Base-by-base conservation (phyloP, 208 protist species). In the Crithidia brevicula region DNA sequence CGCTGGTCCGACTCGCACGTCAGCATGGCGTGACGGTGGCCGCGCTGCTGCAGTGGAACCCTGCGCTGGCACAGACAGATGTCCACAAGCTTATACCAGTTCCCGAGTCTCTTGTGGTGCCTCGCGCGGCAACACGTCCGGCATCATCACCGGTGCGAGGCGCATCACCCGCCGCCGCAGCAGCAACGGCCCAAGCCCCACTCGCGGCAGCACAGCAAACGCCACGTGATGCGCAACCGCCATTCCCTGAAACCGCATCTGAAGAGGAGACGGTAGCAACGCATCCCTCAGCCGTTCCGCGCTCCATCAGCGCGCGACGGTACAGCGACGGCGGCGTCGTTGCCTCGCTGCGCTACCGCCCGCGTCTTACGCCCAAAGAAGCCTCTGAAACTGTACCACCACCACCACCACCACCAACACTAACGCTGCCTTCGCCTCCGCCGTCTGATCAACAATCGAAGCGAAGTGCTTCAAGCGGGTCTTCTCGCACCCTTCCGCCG, bases 1-100 rank as follows among this genome's bases (percentile, higher is more conserved):
- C 83, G 18, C 63, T 89, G 13, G 42, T 59, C 38, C 67, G 79
- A 62, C 28, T 86, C 8, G 54, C 80, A 0, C 73, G 78, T 30
- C 25, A 80, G 50, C 69, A 89, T 52, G 62, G 77, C 52, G 22
- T 80, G 22, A 38, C 80, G 11, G 25, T 79, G 13, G 27, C 57
- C 28, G 56, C 31, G 34, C 69, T 86, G 27, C 30, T 73, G 16
- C 42, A 67, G 46, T 49, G 68, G 49, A 90, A 85, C 40, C 81
- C 84, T 7, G 49, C 77, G 13, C 75, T 90, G 40, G 49, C 60
- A 3, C 23, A 51, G 23, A 68, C 74, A 38, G 74, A 59, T 20
- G 53, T 53, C 36, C 53, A 77, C 47, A 68, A 71, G n/a, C 7
- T 60, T 9, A 52, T 86, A 13, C 72, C 84, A 2, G 42, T 42